A percentile compares a stretch with the other conserved stretches of the same genome.
Evolutionary conservation across 1,284 basidiomycete species (phyloP).

Genomic region (Anthracocystis setariae): DNA sequence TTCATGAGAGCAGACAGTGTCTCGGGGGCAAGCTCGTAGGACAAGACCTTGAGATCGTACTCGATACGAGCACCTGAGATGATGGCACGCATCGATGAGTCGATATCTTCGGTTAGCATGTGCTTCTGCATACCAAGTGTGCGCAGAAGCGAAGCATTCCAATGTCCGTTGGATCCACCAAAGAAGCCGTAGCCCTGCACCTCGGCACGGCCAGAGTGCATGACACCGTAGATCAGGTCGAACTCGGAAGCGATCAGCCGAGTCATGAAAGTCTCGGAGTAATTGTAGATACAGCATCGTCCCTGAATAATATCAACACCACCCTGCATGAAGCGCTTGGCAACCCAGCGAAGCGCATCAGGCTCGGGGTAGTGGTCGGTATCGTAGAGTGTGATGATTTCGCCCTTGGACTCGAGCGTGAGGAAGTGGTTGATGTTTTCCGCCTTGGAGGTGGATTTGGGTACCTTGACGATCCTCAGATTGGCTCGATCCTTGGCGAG

Average conservation of each 20-base stretch:
- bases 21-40: conserved; percentile 58
- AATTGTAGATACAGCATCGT: conserved; percentile 61
- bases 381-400: conserved; percentile 59
- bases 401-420: conserved; percentile 49
- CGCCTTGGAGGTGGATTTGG: conserved; percentile 58
- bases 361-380: conserved; percentile 60
- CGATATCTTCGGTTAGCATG: conserved; percentile 64
- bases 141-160: conserved; percentile 59
- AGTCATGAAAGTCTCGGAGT: conserved; percentile 51
- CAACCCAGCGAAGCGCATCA: conserved; percentile 57
- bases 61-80: conserved; percentile 59
- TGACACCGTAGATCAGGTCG: conserved; percentile 59
- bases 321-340: conserved; percentile 55
- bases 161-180: conserved; percentile 62
- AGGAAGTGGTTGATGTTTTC: conserved; percentile 63
- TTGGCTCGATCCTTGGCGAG: conserved; percentile 46
- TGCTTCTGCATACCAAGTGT: conserved; percentile 56
- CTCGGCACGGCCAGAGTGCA: conserved; percentile 59
- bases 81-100: conserved; percentile 59
- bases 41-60: conserved; percentile 58
- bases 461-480: conserved; percentile 54
- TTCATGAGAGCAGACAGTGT: conserved; percentile 54
- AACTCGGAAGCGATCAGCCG: conserved; percentile 57
- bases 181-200: conserved; percentile 59
- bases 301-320: conserved; percentile 63